Evolutionary conservation across 1,139 yeast genomes (phyloP).

Genomic region (Scheffersomyces segobiensis): DNA sequence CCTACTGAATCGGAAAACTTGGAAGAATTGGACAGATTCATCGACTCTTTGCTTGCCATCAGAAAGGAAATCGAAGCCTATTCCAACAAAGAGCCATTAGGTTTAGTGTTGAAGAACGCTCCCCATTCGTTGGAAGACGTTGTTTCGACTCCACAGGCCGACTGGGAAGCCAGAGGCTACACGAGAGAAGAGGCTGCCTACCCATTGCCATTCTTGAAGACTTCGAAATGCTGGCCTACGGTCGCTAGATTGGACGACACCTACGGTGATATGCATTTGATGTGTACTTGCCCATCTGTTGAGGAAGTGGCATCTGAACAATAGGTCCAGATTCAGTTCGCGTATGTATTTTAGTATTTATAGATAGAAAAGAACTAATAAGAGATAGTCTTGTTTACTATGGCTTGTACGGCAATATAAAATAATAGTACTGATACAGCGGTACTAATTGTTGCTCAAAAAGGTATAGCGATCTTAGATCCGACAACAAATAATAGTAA

Average conservation of each 20-base stretch:
- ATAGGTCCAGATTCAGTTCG: not conserved
- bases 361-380: not conserved
- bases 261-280: slow-evolving; percentile 87
- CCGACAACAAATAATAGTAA: too few relatives aligned
- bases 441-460: too few relatives aligned
- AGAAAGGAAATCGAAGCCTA: slow-evolving; percentile 81
- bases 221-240: slow-evolving; percentile 91
- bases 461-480: too few relatives aligned
- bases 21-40: slow-evolving; percentile 86
- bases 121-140: slow-evolving; percentile 90
- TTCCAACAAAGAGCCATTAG: slow-evolving; percentile 64
- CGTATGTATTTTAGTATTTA: not conserved
- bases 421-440: too few relatives aligned
- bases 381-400: not conserved
- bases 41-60: slow-evolving; percentile 82
- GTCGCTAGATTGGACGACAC: slow-evolving; percentile 92
- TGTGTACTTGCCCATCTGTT: slow-evolving; percentile 90
- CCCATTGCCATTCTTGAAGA: slow-evolving; percentile 73
- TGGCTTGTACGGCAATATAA: too few relatives aligned
- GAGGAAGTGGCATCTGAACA: slow-evolving; percentile 54
- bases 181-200: slow-evolving; percentile 92
- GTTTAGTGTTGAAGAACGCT: slow-evolving; percentile 79
- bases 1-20: slow-evolving; percentile 95
- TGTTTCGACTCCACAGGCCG: slow-evolving; percentile 54
- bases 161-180: slow-evolving; percentile 82